Evolutionary conservation across 352 stramenopile genomes (phyloP).

Genomic region (Phytophthora foliorum): DNA sequence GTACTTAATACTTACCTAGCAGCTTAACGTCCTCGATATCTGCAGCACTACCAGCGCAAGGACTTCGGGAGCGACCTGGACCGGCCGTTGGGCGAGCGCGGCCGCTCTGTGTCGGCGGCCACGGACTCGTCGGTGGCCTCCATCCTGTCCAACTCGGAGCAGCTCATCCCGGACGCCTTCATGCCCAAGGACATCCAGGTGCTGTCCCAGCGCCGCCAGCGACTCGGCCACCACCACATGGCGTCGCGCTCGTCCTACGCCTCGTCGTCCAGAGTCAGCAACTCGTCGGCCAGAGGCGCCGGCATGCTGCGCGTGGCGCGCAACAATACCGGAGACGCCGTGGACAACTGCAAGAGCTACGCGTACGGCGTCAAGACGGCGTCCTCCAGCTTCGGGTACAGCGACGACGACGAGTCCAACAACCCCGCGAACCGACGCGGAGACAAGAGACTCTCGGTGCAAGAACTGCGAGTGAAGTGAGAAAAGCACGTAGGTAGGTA

Average conservation of each 20-base stretch:
- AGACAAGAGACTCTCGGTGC: slow-evolving; percentile 24
- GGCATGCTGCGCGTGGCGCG: slow-evolving; percentile 29
- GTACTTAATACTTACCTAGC: background rate
- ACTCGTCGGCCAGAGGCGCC: slow-evolving; percentile 22
- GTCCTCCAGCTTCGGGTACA: slow-evolving; percentile 49
- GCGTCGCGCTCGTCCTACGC: slow-evolving; percentile 26
- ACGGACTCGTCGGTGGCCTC: slow-evolving; percentile 66
- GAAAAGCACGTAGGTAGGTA: slow-evolving; percentile 11
- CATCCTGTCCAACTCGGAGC: slow-evolving; percentile 69
- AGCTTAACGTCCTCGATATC: background rate
- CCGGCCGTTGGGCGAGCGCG: slow-evolving; percentile 30
- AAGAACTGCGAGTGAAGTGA: slow-evolving; percentile 37
- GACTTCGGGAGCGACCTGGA: slow-evolving; percentile 39
- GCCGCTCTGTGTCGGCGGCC: slow-evolving; percentile 47
- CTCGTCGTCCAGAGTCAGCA: slow-evolving; percentile 37
- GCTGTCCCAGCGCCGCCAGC: slow-evolving; percentile 57
- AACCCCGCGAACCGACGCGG: slow-evolving; percentile 24
- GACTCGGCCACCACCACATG: slow-evolving; percentile 36
- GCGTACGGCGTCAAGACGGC: slow-evolving; percentile 41
- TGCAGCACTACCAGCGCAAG: slow-evolving; percentile 42
- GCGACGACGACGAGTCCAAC: slow-evolving; percentile 40
- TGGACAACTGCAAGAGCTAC: slow-evolving; percentile 22
- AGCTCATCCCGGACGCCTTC: slow-evolving; percentile 68
- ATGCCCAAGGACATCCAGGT: slow-evolving; percentile 75
- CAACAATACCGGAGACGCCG: slow-evolving; percentile 6